Base-by-base conservation (phyloP, 345 rosid genomes). In the Carallia brachiata region DNA sequence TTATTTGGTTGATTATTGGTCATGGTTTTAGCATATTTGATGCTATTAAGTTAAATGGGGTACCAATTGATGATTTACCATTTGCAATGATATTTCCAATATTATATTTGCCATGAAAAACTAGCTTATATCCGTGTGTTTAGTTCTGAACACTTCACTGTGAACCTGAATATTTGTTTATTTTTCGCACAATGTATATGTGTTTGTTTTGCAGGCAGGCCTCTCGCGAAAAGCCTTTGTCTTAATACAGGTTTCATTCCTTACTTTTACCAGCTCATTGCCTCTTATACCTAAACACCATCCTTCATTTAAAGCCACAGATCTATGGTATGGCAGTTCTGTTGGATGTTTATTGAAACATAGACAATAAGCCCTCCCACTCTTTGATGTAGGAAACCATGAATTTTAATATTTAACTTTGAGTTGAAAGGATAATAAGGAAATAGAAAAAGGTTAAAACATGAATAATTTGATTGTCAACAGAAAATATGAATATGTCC, bases 241-340 rank as follows among this genome's bases (percentile, higher is more conserved):
- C 71, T 81, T 95, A 80, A 92, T 95, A 83, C 99, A 95, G 97
- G 98, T 94, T 58, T 70, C 80, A 73, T 73, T 71, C 61, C 34
- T 57, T 17, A 7, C 6, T 19, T 36, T 17, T 0, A 23, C 31
- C 16, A 3, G 6, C 30, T 55, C 19, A 3, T 27, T 0, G 16
- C 27, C 31, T 23, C 30, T 55, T 55, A 55, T 55, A 12, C 32
- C 7, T n/a, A 55, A 55, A 55, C 13, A 2, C 13, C 4, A 0
- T 10, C 50, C 50, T 44, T 12, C 50, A 2, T 44, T 44, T 44
- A 44, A 44, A 12, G 16, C 50, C 50, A 12, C 12, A 44, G 50
- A 4, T 44, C 50, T 44, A 12, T 44, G 12, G 16, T 44, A 44
- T 10, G 50, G 17, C 50, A 44, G 50, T 44, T 10, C 50, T 44